Evolutionary conservation across 2,329 filamentous ascomycete genomes (phyloP).

Genomic region (Davidsoniella eucalypti): DNA sequence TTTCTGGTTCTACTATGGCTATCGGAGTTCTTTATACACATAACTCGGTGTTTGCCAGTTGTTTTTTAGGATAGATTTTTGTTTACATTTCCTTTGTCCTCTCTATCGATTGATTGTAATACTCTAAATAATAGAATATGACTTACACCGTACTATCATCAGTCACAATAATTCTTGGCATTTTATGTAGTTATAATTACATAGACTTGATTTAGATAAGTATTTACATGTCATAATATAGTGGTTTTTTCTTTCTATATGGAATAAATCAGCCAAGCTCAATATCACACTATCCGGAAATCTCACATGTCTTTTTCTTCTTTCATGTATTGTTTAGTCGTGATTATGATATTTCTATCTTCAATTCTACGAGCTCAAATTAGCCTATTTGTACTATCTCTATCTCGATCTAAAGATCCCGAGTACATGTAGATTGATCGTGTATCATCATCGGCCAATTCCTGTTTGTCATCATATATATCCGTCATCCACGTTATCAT

Average conservation of each 20-base stretch:
- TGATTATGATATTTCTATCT: too few species aligned
- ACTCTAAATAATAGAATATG: too few species aligned
- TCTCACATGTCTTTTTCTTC: background rate
- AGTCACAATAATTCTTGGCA: too few species aligned
- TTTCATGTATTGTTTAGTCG: background rate
- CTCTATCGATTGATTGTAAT: background rate
- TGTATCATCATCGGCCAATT: background rate
- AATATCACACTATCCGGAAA: too few species aligned
- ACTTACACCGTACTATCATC: too few species aligned
- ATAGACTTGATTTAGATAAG: background rate
- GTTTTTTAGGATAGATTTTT: background rate
- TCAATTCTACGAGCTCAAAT: too few species aligned
- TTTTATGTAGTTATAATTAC: background rate
- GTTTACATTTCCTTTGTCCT: constrained; percentile 5
- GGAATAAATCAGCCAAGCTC: too few species aligned
- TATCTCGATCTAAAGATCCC: too few species aligned
- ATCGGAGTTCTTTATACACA: background rate
- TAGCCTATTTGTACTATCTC: too few species aligned
- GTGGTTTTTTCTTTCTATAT: background rate
- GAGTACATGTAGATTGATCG: too few species aligned
- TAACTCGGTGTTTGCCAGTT: too few species aligned
- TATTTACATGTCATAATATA: background rate
- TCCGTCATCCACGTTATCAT: background rate
- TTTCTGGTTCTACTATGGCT: background rate
- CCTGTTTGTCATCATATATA: background rate